phyloP scores from a whole-genome alignment of 2,329 filamentous ascomycete genomes.

The Ascochyta clinopodiicola region DNA sequence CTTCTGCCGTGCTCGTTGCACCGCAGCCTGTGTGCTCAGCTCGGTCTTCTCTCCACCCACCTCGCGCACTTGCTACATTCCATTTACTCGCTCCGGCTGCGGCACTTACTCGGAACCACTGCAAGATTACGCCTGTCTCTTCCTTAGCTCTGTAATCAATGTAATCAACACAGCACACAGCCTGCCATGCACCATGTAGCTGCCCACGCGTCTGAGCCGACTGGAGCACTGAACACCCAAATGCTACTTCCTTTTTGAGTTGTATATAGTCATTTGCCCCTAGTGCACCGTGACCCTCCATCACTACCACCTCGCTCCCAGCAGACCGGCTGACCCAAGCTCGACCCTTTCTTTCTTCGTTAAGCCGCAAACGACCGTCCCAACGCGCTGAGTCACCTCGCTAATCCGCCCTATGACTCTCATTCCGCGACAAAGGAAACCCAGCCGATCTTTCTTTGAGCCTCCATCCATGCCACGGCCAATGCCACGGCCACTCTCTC shows the following conservation, averaged over 20 bases:
- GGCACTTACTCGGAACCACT: constrained; percentile 17
- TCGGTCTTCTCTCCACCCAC: constrained; percentile 12
- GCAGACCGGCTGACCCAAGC: constrained; percentile 6
- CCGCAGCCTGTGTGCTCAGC: constrained; percentile 18
- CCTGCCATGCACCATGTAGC: background rate
- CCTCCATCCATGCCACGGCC: background rate
- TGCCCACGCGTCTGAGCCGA: background rate
- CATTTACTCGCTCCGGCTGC: constrained; percentile 19
- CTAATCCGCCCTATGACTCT: constrained; percentile 31
- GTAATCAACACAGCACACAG: too few species aligned
- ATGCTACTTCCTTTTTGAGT: background rate
- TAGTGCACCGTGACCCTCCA: background rate
- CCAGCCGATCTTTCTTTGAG: constrained; percentile 18
- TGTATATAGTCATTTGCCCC: constrained; percentile 9
- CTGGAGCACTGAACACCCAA: too few species aligned
- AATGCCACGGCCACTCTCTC: constrained; percentile 3
- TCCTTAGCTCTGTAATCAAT: too few species aligned
- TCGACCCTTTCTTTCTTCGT: constrained; percentile 1
- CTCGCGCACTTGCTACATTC: constrained; percentile 2
- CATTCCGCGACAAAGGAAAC: constrained; percentile 24
- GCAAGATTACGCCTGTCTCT: constrained; percentile 15
- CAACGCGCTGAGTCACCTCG: constrained; percentile 15
- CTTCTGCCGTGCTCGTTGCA: constrained; percentile 1
- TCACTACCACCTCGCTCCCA: constrained; percentile 13
- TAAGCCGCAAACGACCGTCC: constrained; percentile 30